Conservation (phyloP, 2,329 filamentous ascomycete species). For the Sporothrix curviconia region DNA sequence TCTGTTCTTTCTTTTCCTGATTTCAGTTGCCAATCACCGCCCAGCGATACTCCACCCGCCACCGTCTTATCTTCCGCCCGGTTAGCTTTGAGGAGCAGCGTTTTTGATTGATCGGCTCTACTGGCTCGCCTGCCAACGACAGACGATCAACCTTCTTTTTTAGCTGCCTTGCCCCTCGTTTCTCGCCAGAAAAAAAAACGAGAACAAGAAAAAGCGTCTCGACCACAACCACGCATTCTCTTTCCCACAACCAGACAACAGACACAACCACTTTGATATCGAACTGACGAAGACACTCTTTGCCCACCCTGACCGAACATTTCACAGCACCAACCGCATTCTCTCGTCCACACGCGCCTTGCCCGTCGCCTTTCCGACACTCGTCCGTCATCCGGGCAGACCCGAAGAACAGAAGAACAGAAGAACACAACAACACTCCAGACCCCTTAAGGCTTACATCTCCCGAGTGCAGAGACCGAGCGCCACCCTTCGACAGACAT, state of each 20-base stretch:
- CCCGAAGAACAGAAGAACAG: background rate
- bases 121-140: background rate
- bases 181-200: background rate
- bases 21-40: background rate
- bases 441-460: background rate
- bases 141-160: constrained; percentile 8
- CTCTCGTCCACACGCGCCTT: background rate
- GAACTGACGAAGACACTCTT: background rate
- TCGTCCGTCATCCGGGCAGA: background rate
- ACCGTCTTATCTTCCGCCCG: constrained; percentile 5
- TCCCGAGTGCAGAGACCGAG: constrained; percentile 9
- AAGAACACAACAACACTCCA: background rate
- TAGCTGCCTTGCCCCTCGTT: constrained; percentile 3
- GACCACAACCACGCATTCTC: background rate
- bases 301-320: background rate
- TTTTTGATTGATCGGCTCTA: constrained; percentile 4
- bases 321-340: background rate
- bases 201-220: background rate
- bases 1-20: background rate
- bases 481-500: background rate
- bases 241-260: background rate
- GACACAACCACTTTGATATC: background rate
- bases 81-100: background rate
- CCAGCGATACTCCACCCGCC: background rate
- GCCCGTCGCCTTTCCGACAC: background rate